A percentile compares a stretch with the other conserved stretches of the same genome.
phyloP scores from a whole-genome alignment of 176 grass and related monocot species.

The Chrysopogon serrulatus region DNA sequence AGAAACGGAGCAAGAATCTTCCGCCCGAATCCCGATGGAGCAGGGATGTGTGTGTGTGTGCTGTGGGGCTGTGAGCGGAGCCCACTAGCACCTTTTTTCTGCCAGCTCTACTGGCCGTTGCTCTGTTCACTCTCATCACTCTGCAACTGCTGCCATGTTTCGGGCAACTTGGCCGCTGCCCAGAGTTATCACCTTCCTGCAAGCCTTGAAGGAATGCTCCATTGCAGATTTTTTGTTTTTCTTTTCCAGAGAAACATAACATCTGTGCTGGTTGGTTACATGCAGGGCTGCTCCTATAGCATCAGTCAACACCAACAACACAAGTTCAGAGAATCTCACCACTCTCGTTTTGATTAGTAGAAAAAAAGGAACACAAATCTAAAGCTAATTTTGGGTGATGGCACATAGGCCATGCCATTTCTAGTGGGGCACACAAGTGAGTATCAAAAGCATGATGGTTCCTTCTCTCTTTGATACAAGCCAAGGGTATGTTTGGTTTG shows the following conservation, averaged over 20 bases:
- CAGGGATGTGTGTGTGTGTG: not conserved
- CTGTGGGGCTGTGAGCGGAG: not conserved
- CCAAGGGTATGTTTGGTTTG: not conserved
- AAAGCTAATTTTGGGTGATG: not conserved
- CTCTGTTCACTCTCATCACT: slow-evolving; percentile 5
- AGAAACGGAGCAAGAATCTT: slow-evolving; percentile 8
- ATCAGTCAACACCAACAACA: not conserved
- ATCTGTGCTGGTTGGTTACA: not conserved
- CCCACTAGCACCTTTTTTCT: not conserved
- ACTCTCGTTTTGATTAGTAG: not conserved
- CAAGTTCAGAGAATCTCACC: not conserved
- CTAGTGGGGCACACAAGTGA: not conserved
- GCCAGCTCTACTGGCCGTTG: not conserved
- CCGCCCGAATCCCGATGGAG: not conserved
- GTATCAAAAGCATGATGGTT: not conserved
- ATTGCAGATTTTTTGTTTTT: not conserved
- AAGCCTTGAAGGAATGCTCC: not conserved
- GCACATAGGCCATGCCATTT: not conserved
- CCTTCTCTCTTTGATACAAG: not conserved
- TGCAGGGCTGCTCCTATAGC: not conserved
- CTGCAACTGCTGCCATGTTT: not conserved
- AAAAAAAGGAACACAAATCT: not conserved
- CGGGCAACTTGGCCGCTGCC: not conserved
- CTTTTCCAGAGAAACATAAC: not conserved
- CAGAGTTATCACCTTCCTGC: not conserved